Conservation (phyloP, 305 asterid species). For the Fraxinus dipetala region DNA sequence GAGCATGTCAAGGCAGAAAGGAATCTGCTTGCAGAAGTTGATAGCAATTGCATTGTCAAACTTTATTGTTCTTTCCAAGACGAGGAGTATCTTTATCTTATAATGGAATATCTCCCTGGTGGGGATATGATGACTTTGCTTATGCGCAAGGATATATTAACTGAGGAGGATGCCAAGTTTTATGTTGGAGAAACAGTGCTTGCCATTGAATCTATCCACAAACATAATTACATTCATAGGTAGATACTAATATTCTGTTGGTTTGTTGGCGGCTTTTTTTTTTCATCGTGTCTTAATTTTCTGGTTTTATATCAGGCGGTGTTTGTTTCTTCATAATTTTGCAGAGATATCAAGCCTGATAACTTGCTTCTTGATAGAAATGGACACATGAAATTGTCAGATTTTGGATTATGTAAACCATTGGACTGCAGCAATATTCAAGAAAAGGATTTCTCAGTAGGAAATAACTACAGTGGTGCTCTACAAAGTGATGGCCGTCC, state of each 20-base stretch:
- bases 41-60: slow-evolving; percentile 88
- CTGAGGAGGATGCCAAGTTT: slow-evolving; percentile 83
- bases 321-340: slow-evolving; percentile 20
- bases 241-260: slow-evolving; percentile 22
- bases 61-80: slow-evolving; percentile 96
- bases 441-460: slow-evolving; percentile 76
- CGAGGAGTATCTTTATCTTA: slow-evolving; percentile 82
- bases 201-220: slow-evolving; percentile 90
- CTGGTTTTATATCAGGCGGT: not conserved
- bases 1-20: slow-evolving; percentile 96
- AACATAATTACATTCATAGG: slow-evolving; percentile 91
- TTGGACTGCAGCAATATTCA: slow-evolving; percentile 82
- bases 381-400: slow-evolving; percentile 89
- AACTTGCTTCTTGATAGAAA: slow-evolving; percentile 84
- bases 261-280: slow-evolving; percentile 4
- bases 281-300: slow-evolving; percentile 2
- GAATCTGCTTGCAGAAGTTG: slow-evolving; percentile 89
- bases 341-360: slow-evolving; percentile 95
- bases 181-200: slow-evolving; percentile 91
- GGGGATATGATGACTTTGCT: slow-evolving; percentile 98
- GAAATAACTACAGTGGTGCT: slow-evolving; percentile 62
- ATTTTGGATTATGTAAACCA: slow-evolving; percentile 90
- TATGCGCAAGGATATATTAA: slow-evolving; percentile 87
- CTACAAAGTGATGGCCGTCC: slow-evolving; percentile 85
- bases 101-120: slow-evolving; percentile 96